Conservation (phyloP, 352 stramenopile species). For the Pythium graminicola region DNA sequence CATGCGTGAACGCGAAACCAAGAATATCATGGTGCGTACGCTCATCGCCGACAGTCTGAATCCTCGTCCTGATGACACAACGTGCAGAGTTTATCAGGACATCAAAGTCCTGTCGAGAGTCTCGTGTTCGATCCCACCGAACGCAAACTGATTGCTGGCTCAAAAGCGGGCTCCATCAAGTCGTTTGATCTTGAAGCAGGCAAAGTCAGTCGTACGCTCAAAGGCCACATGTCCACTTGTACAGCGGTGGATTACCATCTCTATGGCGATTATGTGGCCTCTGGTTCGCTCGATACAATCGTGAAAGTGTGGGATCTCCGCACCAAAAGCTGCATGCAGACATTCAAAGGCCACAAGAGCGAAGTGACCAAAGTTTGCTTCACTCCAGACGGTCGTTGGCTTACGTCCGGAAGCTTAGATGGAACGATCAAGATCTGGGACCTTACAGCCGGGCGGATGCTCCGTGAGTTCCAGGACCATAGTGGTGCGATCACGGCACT, state of each 20-base stretch:
- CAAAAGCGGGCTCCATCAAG: conserved; percentile 79
- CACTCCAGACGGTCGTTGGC: conserved; percentile 74
- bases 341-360: conserved; percentile 72
- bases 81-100: conserved; percentile 60
- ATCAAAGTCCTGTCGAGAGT: conserved; percentile 72
- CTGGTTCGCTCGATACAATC: conserved; percentile 71
- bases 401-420: conserved; percentile 67
- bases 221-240: conserved; percentile 81
- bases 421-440: conserved; percentile 84
- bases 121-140: conserved; percentile 76
- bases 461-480: conserved; percentile 73
- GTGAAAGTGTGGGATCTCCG: conserved; percentile 85
- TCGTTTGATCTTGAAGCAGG: conserved; percentile 73
- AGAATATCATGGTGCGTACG: conserved; percentile 73
- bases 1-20: conserved; percentile 81
- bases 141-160: conserved; percentile 68
- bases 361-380: conserved; percentile 76
- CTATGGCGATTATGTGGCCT: conserved; percentile 83
- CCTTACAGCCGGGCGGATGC: conserved; percentile 65
- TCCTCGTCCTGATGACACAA: background rate
- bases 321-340: conserved; percentile 84
- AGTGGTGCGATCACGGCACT: conserved; percentile 66
- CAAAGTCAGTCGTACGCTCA: conserved; percentile 73
- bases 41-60: background rate
- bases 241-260: conserved; percentile 79